Conservation (phyloP, 2,329 filamentous ascomycete genomes). For the Alternaria burnsii region DNA sequence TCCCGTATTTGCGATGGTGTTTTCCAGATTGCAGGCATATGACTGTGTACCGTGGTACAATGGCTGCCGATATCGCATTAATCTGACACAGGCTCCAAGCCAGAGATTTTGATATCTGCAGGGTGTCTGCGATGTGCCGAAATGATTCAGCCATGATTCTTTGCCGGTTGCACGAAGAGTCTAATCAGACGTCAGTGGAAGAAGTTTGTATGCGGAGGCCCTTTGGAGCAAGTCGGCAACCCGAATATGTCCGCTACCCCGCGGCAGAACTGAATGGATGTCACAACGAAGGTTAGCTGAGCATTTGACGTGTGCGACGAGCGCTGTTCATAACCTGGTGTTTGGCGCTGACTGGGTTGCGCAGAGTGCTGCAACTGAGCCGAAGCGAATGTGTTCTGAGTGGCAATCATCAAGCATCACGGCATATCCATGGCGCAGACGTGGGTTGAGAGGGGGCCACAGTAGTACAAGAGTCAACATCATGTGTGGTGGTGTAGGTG, state of each 20-base stretch:
- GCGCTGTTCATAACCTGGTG: slow-evolving; percentile 21
- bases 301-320: slow-evolving; percentile 19
- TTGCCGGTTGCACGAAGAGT: slow-evolving; percentile 13
- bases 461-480: slow-evolving; percentile 16
- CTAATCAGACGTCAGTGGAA: slow-evolving; percentile 19
- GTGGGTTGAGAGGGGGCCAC: slow-evolving; percentile 9
- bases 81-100: slow-evolving; percentile 11
- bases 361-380: slow-evolving; percentile 7
- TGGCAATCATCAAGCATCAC: slow-evolving; percentile 6
- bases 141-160: slow-evolving; percentile 2
- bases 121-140: slow-evolving; percentile 11
- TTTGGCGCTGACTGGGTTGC: slow-evolving; percentile 16
- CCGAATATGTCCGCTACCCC: slow-evolving; percentile 7
- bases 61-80: slow-evolving; percentile 28
- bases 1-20: not conserved
- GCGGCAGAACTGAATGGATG: not conserved
- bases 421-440: slow-evolving; percentile 7
- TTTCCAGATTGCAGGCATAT: not conserved
- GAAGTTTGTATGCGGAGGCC: not conserved
- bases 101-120: slow-evolving; percentile 17
- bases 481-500: slow-evolving; percentile 21
- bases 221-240: not conserved
- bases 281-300: not conserved
- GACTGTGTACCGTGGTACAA: slow-evolving; percentile 14
- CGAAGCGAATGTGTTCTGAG: slow-evolving; percentile 1